These are phyloP conservation scores for Fusarium udum DNA, from an alignment of 2,329 filamentous ascomycete genomes.

Conservation along the genomic window DNA sequence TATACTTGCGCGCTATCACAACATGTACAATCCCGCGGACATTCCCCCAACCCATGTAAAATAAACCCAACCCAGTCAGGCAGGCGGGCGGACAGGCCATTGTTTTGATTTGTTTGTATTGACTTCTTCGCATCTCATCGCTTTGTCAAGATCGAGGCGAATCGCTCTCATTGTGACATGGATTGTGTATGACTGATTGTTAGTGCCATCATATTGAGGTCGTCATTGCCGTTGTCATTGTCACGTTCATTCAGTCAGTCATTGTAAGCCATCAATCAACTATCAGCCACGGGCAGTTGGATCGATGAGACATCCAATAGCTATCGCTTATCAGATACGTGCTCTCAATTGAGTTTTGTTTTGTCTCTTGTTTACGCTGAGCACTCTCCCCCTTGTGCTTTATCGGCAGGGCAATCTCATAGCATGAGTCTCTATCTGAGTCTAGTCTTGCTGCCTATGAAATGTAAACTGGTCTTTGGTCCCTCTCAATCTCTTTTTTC, in stretches of 20 bases:
- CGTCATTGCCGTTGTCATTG: not conserved
- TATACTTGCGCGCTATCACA: not conserved
- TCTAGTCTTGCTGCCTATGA: slow-evolving; percentile 5
- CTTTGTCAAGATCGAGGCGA: slow-evolving; percentile 19
- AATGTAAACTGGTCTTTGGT: slow-evolving; percentile 1
- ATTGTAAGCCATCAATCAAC: slow-evolving; percentile 22
- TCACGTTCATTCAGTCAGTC: not conserved
- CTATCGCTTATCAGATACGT: slow-evolving; percentile 1
- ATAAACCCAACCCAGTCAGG: not conserved
- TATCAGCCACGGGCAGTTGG: slow-evolving; percentile 30
- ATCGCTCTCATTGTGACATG: slow-evolving; percentile 16
- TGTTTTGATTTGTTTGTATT: slow-evolving; percentile 17
- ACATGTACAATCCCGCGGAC: slow-evolving; percentile 11
- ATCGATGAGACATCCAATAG: slow-evolving; percentile 14
- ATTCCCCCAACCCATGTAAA: slow-evolving; percentile 26
- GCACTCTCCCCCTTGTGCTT: slow-evolving; percentile 6
- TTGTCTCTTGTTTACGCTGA: slow-evolving; percentile 20
- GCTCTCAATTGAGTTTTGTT: slow-evolving; percentile 22
- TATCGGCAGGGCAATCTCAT: slow-evolving; percentile 15
- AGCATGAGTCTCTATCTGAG: slow-evolving; percentile 10
- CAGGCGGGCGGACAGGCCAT: slow-evolving; percentile 2
- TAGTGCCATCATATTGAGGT: slow-evolving; percentile 4
- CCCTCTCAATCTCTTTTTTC: slow-evolving; percentile 19
- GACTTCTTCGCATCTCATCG: slow-evolving; percentile 6
- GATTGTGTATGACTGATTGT: slow-evolving; percentile 11